Base-by-base conservation (phyloP, 495 filamentous ascomycete genomes). In the Penicillium desertorum region DNA sequence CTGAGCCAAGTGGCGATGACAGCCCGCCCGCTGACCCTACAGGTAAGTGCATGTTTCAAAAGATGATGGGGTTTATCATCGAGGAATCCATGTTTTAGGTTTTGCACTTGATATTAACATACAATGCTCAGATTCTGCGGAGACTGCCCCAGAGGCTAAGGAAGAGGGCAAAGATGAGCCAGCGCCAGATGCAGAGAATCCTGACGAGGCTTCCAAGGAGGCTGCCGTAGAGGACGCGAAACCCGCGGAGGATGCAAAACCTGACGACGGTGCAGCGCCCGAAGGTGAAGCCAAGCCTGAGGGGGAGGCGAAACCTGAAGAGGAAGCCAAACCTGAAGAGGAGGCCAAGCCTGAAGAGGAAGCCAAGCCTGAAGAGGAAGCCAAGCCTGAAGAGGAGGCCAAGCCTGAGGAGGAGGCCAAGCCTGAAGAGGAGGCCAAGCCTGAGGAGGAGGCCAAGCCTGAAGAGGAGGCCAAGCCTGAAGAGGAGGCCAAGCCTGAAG, bases 101-200 rank as follows among this genome's bases (percentile, higher is more conserved):
- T 39, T 41, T 30, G 20, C 14, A 49, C 45, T 12, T 51, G 44
- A 25, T 36, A 56, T 59, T 71, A 44, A 70, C 54, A 56, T 27
- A 9, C 7, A 14, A 49, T 20, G 16, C 27, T 55, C 45, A 76
- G 71, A 61, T 56, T 51, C 66, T 27, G 57, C 67, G 36, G 68
- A 70, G 57, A 62, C 56, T 32, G 45, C 62, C 19, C 45, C 56
- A 41, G 69, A 71, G 42, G 42, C 66, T 14, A 65, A 66, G 11
- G 64, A 60, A 37, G 68, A 70, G 36, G 45, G 19, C 45, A 53
- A 66, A 20, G 61, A 61, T 20, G 63, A 62, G 42, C 53, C 60
- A 46, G 45, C 58, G 16, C 57, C 62, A 57, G 51, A 57, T 20
- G 20, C 62, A 57, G 60, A 60, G 25, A 47, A 47, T 20, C 32